Base-by-base conservation (phyloP, 495 filamentous ascomycete genomes). In the Cladorrhinum samala region DNA sequence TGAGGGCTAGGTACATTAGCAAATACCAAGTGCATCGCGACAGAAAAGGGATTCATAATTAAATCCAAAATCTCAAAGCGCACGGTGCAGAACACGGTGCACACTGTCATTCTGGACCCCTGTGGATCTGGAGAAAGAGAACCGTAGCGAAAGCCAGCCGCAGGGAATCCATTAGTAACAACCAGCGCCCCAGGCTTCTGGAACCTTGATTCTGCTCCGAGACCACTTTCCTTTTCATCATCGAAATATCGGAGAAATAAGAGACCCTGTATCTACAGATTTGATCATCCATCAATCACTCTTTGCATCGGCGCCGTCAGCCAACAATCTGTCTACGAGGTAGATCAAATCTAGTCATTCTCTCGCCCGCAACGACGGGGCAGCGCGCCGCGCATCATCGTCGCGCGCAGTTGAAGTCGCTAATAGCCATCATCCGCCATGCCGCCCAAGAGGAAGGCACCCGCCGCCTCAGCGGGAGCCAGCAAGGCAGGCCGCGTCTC, bases 391-490 rank as follows among this genome's bases (percentile, higher is more conserved):
- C 27, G 27, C 6, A 33, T 33, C 27, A 6, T 33, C 6, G 5
- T 33, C 11, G 27, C 5, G n/a, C n/a, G n/a, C n/a, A n/a, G n/a
- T n/a, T n/a, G n/a, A n/a, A n/a, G n/a, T n/a, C n/a, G n/a, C 46
- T 19, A 39, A 43, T 16, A 14, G 14, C 27, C 36, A 17, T 23
- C 6, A 48, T 50, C 27, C 33, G 43, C 50, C 30, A 91, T 91
- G 88, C 83, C 86, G 42, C 74, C 79, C 7, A 93, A 93, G 72
- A 81, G 88, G 67, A 91, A 93, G 72, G 88, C 87, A 46, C 68
- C 80, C 54, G 77, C 72, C 53, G 78, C 74, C 56, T 72, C 73
- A 55, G 46, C 47, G 13, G 81, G 76, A n/a, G 53, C 67, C 13
- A 52, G 71, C 9, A 81, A 79, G 57, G 72, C 75, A 25, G 79